Base-by-base conservation (phyloP, 306 rosid species). In the Delonix regia region DNA sequence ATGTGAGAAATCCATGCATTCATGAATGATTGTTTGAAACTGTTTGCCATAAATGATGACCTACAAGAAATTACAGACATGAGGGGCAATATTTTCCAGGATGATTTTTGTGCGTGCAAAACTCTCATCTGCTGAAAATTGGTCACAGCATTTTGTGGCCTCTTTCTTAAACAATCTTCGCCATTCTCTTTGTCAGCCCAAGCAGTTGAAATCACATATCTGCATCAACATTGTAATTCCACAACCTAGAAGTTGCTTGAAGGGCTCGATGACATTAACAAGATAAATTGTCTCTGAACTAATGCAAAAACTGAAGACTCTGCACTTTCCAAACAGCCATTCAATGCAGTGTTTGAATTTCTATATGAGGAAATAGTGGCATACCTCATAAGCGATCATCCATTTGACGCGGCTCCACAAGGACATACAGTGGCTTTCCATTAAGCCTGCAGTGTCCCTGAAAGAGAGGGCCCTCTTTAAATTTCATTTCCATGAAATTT, bases 391-490 rank as follows among this genome's bases (percentile, higher is more conserved):
- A 87, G 75, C 90, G 81, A 62, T 71, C 59, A 63, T 91, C 91
- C 12, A 86, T 76, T 85, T 82, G 59, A 9, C 97, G 86, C 21
- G 99, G 99, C 92, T 90, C 98, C 75, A 96, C 97, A 39, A 93
- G 97, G 28, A 90, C 92, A 74, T 93, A 96, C 44, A 96, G 89
- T 75, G 98, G 98, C 82, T 91, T 96, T 77, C 99, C 97, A 28
- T 86, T 84, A 22, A 86, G 92, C 86, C 89, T 86, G 81, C 92
- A 59, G 70, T 92, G 94, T 73, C 96, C 99, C 98, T 93, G 94
- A 80, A 88, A 72, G 28, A 41, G 14, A 75, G 66, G 2, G 11
- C 76, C 55, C 34, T 47, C 80, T 64, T 80, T 73, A 47, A 55
- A 77, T 74, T 53, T 61, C 72, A 52, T 55, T 76, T 71, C 68